Percentiles rank a stretch among this genome's conserved stretches.
phyloP scores from a whole-genome alignment of 768 basidiomycete species.

The Rhizopogon salebrosus region DNA sequence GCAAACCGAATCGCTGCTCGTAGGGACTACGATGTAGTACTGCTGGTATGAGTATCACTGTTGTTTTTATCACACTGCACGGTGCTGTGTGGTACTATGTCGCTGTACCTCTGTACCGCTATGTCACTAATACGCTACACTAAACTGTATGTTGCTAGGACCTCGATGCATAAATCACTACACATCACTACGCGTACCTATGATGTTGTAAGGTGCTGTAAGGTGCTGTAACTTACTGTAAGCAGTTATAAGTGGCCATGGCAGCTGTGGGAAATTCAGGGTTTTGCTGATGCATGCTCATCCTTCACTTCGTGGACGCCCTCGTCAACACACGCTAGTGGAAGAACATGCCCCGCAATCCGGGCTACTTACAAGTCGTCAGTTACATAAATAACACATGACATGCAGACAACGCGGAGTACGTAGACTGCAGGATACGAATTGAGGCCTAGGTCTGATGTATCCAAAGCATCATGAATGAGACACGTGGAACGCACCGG shows the following conservation, averaged over 20 bases:
- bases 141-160: too few species aligned
- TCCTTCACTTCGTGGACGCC: slow-evolving; percentile 7
- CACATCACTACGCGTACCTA: too few species aligned
- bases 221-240: too few species aligned
- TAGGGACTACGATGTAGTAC: too few species aligned
- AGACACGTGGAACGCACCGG: background rate
- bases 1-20: too few species aligned
- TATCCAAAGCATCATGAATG: background rate
- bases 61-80: too few species aligned
- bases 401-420: slow-evolving; percentile 53
- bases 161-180: too few species aligned
- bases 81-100: too few species aligned
- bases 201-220: too few species aligned
- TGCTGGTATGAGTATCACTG: too few species aligned
- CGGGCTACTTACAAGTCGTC: slow-evolving; percentile 31
- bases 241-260: background rate
- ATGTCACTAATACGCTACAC: too few species aligned
- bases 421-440: slow-evolving; percentile 58
- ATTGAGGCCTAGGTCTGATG: slow-evolving; percentile 37
- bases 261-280: background rate
- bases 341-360: slow-evolving; percentile 68
- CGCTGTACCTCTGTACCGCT: too few species aligned
- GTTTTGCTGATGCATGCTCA: slow-evolving; percentile 8
- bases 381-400: slow-evolving; percentile 43
- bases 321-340: slow-evolving; percentile 61